These are phyloP conservation scores for Rhizodiscina lignyota DNA, from an alignment of 495 filamentous ascomycete species.

Conservation along the genomic window DNA sequence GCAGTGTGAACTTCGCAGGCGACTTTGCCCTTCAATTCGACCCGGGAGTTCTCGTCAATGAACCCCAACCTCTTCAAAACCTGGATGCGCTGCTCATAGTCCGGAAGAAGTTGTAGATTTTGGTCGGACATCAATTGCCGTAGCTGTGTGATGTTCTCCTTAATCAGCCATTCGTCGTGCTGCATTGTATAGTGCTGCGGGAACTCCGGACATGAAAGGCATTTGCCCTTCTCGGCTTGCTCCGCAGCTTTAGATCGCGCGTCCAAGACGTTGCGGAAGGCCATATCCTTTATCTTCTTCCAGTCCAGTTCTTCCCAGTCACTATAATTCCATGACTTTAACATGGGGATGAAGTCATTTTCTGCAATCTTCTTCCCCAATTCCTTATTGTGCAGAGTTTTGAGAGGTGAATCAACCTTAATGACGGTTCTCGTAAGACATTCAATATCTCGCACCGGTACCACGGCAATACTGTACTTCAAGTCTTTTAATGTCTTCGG, in stretches of 20 bases:
- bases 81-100: slow-evolving; percentile 88
- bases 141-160: slow-evolving; percentile 73
- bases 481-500: slow-evolving; percentile 36
- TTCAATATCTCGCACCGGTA: slow-evolving; percentile 60
- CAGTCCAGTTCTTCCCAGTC: slow-evolving; percentile 83
- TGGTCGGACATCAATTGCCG: slow-evolving; percentile 85
- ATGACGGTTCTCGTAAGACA: slow-evolving; percentile 61
- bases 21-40: slow-evolving; percentile 93
- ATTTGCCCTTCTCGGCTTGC: slow-evolving; percentile 38
- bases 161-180: slow-evolving; percentile 86
- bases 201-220: slow-evolving; percentile 55
- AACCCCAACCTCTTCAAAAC: slow-evolving; percentile 84
- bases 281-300: slow-evolving; percentile 58
- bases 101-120: slow-evolving; percentile 90
- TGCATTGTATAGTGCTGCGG: slow-evolving; percentile 85
- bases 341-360: slow-evolving; percentile 45
- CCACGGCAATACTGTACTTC: slow-evolving; percentile 40
- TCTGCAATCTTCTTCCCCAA: slow-evolving; percentile 28
- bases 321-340: slow-evolving; percentile 48
- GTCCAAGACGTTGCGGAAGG: slow-evolving; percentile 54
- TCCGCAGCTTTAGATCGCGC: slow-evolving; percentile 44
- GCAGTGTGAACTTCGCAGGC: slow-evolving; percentile 93
- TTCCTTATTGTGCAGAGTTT: slow-evolving; percentile 5
- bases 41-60: slow-evolving; percentile 65
- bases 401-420: slow-evolving; percentile 25